Evolutionary conservation across 2,329 filamentous ascomycete genomes (phyloP), one percentile per base, ranked within the genome.

Genomic region (Calonectria honghensis): DNA sequence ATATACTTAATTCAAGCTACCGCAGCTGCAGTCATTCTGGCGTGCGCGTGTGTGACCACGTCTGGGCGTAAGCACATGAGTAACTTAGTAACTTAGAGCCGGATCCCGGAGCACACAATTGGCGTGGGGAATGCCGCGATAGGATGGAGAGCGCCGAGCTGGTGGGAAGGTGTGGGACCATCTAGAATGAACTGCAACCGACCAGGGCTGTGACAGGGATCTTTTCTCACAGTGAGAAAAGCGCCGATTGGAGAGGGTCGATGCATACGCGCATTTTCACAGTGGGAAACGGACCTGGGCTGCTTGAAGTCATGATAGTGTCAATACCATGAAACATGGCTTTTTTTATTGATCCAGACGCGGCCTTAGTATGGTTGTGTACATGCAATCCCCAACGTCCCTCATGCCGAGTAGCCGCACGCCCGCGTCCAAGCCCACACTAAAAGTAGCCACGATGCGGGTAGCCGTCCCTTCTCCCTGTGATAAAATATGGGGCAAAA

Each of bases 141-240:
- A 59, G 37, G 32, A 35, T 31, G 18, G 18, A 11, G 18, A 7
- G 10, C 6, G 31, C 20, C n/a, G 54, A 35, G 35, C 35, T 37
- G 35, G 11, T 6, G 35, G 35, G 35, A 10, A 39, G 6, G 31
- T 16, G 57, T 61, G 57, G 51, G 57, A 61, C 35, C n/a, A 61
- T 37, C 57, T 37, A 39, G 35, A 39, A 61, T 24, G n/a, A 41
- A 61, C 57, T 7, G 24, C 57, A 37, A 18, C 6, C 9, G 57
- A 61, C 35, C 57, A 61, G 57, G 57, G 57, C 2, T 9, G 13
- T 10, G 57, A 61, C 57, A 61, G 57, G 57, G 57, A 39, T 61
- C 35, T 27, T 61, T 61, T 61, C 57, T 61, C 57, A 61, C 57
- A 18, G 57, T 61, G 57, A 61, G 57, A 61, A 20, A 16, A 4